phyloP scores from a whole-genome alignment of 2,329 filamentous ascomycete species.

The Fonsecaea nubica region DNA sequence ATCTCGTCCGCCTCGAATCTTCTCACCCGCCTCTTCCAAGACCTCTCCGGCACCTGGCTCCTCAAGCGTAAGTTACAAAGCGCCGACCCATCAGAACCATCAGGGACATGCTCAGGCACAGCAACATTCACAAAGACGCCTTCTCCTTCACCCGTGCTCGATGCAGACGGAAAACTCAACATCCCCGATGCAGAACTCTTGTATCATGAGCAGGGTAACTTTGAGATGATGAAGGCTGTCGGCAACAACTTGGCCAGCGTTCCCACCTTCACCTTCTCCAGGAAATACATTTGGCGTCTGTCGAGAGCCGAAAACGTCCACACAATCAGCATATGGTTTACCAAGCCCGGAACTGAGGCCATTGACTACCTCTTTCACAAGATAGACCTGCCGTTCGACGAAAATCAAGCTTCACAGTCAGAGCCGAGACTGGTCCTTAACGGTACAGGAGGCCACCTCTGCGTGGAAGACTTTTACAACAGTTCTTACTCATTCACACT shows the following conservation, averaged over 20 bases:
- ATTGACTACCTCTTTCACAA: constrained; percentile 55
- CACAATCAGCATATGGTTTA: constrained; percentile 54
- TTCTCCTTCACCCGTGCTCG: constrained; percentile 35
- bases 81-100: constrained; percentile 50
- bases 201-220: constrained; percentile 52
- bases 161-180: constrained; percentile 40
- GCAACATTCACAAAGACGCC: constrained; percentile 47
- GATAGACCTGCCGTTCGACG: constrained; percentile 41
- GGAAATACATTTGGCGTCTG: constrained; percentile 55
- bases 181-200: constrained; percentile 43
- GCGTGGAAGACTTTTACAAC: constrained; percentile 55
- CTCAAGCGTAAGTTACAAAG: constrained; percentile 50
- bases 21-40: constrained; percentile 29
- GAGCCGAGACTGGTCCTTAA: constrained; percentile 41
- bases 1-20: constrained; percentile 18
- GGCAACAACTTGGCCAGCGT: constrained; percentile 43
- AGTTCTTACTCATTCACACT: constrained; percentile 54
- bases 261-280: constrained; percentile 40
- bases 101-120: constrained; percentile 50
- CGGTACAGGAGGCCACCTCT: constrained; percentile 53
- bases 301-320: constrained; percentile 31
- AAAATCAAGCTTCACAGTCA: constrained; percentile 32
- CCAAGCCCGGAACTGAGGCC: constrained; percentile 47
- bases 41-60: constrained; percentile 44
- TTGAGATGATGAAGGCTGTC: constrained; percentile 45